Base-by-base conservation (phyloP, 495 filamentous ascomycete species). In the Penicillium soppii region DNA sequence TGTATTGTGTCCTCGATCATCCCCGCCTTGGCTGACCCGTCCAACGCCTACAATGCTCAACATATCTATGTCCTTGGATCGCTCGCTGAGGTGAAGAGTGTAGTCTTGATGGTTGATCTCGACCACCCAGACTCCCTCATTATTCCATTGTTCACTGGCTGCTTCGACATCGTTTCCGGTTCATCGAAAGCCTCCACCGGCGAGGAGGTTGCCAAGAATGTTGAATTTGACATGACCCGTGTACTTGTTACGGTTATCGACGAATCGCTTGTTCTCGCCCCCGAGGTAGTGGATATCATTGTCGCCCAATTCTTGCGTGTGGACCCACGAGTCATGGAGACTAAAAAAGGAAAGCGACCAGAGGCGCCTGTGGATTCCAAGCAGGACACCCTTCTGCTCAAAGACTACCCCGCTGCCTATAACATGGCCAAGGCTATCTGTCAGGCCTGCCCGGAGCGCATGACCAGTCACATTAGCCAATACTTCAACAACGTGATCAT, bases 401-500 rank as follows among this genome's bases (percentile, higher is more conserved):
- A 94, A 61, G 90, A 95, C 47, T 83, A 91, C 32, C 91, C 92
- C 3, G 81, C 90, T 21, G 91, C 94, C 1, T 97, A 99, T 65
- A 89, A 90, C 57, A 96, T 97, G 89, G 91, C 94, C 23, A 95
- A 92, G 67, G 86, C 86, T 5, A 86, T 99, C 23, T 99, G 94
- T 68, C 94, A 92, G 59, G 74, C 78, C n/a, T 92, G 84, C 50
- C 84, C 89, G 2, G 94, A 96, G 52, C 89, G 91, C 65, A 97
- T 99, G 92, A 86, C 90, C 1, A 85, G 91, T 41, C 87, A 91
- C 57, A 86, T 97, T 47, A 91, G 90, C 55, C 91, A 95, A 62
- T 99, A 97, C 63, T 99, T 99, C 69, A 94, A 91, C 66, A 90
- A 96, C 50, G 90, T 97, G 19, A 92, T 99, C 46, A 82, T 96